phyloP scores from a whole-genome alignment of 495 filamentous ascomycete species.

The Tuber melanosporum region DNA sequence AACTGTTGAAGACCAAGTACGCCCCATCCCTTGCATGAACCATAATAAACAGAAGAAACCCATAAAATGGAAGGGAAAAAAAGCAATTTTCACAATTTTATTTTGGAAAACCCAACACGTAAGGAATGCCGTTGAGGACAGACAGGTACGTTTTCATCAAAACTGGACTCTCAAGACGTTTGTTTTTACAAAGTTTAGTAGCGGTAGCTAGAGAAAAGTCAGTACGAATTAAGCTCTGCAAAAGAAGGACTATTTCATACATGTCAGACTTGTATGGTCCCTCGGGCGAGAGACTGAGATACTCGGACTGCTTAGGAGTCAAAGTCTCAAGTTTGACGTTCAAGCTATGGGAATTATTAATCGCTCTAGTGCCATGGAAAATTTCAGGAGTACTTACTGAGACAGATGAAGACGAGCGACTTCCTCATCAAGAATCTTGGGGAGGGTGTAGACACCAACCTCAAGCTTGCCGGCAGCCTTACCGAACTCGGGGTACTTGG shows the following conservation, averaged over 20 bases:
- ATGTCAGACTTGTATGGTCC: slow-evolving; percentile 93
- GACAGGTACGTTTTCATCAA: slow-evolving; percentile 40
- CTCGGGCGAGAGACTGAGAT: slow-evolving; percentile 73
- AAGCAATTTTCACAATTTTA: slow-evolving; percentile 4
- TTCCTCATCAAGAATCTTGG: slow-evolving; percentile 98
- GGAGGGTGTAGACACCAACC: slow-evolving; percentile 90
- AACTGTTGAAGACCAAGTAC: slow-evolving; percentile 44
- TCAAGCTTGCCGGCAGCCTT: slow-evolving; percentile 77
- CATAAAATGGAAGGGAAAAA: slow-evolving; percentile 19
- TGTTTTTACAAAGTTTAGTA: slow-evolving; percentile 48
- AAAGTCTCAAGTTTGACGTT: slow-evolving; percentile 87
- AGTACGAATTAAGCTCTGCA: slow-evolving; percentile 29
- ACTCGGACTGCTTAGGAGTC: slow-evolving; percentile 80
- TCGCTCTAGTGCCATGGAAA: background rate
- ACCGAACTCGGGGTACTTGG: slow-evolving; percentile 94
- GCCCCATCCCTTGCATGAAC: slow-evolving; percentile 26
- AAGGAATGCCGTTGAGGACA: slow-evolving; percentile 48
- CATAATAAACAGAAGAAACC: slow-evolving; percentile 29
- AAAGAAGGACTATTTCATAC: slow-evolving; percentile 43
- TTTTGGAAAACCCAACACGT: slow-evolving; percentile 34
- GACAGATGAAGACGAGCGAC: slow-evolving; percentile 87
- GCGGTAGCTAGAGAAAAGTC: slow-evolving; percentile 49
- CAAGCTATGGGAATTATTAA: slow-evolving; percentile 43
- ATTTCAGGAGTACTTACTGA: slow-evolving; percentile 49
- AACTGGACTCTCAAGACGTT: slow-evolving; percentile 9